These are phyloP conservation scores for Cladosporium sphaerospermum DNA, from an alignment of 2,329 filamentous ascomycete genomes.

Conservation along the genomic window DNA sequence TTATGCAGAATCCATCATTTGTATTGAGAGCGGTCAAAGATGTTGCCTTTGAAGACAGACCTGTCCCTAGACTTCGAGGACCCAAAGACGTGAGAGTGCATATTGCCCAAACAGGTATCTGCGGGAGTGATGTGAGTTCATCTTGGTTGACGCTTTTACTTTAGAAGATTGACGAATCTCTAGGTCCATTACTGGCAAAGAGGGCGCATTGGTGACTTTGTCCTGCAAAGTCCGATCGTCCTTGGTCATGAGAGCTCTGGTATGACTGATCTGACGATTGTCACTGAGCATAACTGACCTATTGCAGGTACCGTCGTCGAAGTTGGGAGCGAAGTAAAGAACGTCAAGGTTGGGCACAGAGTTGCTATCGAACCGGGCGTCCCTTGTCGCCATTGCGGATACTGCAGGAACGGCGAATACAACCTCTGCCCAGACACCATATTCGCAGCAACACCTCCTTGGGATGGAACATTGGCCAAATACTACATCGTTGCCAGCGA, in stretches of 20 bases:
- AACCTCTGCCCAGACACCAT: slow-evolving; percentile 19
- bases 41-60: slow-evolving; percentile 11
- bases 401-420: slow-evolving; percentile 18
- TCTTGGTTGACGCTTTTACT: neutral
- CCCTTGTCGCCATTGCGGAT: slow-evolving; percentile 18
- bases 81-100: slow-evolving; percentile 11
- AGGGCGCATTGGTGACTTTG: slow-evolving; percentile 37
- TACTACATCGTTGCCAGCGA: slow-evolving; percentile 43
- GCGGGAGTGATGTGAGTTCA: slow-evolving; percentile 20
- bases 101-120: slow-evolving; percentile 13
- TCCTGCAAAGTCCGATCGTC: slow-evolving; percentile 29
- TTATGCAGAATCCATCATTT: slow-evolving; percentile 12
- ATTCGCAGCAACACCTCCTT: slow-evolving; percentile 18
- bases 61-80: slow-evolving; percentile 4
- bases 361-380: slow-evolving; percentile 27
- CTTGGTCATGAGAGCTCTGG: slow-evolving; percentile 27
- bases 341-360: slow-evolving; percentile 23
- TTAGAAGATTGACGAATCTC: slow-evolving; percentile 33
- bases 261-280: neutral
- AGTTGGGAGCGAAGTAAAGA: slow-evolving; percentile 22
- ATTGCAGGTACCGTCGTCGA: slow-evolving; percentile 19
- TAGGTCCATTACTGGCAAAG: slow-evolving; percentile 38
- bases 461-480: slow-evolving; percentile 40
- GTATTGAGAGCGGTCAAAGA: slow-evolving; percentile 3
- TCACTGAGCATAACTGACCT: neutral